These are phyloP conservation scores for Iris macrosiphon DNA, from an alignment of 106 monocot species.

Conservation along the genomic window DNA sequence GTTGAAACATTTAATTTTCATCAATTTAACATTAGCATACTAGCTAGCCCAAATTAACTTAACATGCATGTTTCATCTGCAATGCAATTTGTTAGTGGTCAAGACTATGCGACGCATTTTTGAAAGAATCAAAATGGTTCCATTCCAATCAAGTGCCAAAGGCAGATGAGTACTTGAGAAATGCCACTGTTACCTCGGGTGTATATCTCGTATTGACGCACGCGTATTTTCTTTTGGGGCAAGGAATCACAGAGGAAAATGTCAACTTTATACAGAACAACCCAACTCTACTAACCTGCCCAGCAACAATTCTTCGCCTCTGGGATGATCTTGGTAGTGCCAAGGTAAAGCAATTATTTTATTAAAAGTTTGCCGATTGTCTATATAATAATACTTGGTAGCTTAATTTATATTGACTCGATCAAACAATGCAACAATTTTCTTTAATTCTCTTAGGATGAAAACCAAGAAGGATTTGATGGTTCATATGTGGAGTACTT, in stretches of 20 bases:
- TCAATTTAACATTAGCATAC: background rate
- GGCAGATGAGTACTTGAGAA: conserved; percentile 28
- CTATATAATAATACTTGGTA: too few species aligned
- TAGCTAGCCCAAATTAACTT: too few species aligned
- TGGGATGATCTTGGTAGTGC: conserved; percentile 61
- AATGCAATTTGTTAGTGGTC: conserved; percentile 19
- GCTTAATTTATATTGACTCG: too few species aligned
- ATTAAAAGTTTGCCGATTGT: too few species aligned
- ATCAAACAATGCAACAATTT: too few species aligned
- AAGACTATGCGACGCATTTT: conserved; percentile 30
- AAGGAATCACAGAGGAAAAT: conserved; percentile 11
- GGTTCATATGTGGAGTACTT: conserved; percentile 48
- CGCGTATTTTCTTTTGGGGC: conserved; percentile 25
- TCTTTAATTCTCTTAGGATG: conserved; percentile 24
- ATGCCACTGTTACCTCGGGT: conserved; percentile 31
- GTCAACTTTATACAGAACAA: conserved; percentile 3
- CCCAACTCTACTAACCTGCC: conserved; percentile 11
- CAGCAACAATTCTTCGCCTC: conserved; percentile 45
- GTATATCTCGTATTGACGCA: conserved; percentile 14
- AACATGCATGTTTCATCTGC: background rate
- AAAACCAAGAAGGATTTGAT: conserved; percentile 50
- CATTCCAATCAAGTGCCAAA: conserved; percentile 10
- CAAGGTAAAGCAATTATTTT: too few species aligned
- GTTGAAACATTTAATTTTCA: background rate
- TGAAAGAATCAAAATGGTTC: conserved; percentile 43